Conservation (phyloP, 139 green algal genomes). For the Ostreobium quekettii region DNA sequence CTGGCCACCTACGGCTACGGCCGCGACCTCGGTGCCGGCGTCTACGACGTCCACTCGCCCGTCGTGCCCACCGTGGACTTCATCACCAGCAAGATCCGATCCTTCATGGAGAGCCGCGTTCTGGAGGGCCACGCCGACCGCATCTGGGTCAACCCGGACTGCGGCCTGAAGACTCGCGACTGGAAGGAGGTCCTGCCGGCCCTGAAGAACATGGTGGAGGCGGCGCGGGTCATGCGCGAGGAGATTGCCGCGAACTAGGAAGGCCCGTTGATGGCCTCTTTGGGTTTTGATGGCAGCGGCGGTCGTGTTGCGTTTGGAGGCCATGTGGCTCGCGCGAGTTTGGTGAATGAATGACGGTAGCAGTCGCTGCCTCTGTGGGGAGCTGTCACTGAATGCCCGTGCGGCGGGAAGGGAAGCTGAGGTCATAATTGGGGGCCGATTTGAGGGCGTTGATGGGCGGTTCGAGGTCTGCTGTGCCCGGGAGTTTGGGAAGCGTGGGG, state of each 20-base stretch:
- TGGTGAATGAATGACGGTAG: too few relatives aligned
- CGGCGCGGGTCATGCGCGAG: constrained; percentile 34
- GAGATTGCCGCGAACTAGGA: constrained; percentile 10
- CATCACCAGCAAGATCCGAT: constrained; percentile 49
- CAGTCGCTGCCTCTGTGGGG: too few relatives aligned
- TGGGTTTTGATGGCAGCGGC: not conserved
- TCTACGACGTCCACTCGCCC: constrained; percentile 89
- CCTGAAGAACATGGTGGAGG: constrained; percentile 60
- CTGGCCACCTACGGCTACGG: constrained; percentile 59
- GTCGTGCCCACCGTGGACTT: constrained; percentile 54
- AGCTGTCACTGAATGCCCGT: too few relatives aligned
- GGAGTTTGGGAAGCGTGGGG: too few relatives aligned
- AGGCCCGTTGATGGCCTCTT: not conserved
- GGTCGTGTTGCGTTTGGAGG: too few relatives aligned
- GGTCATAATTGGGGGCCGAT: too few relatives aligned
- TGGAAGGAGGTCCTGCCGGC: constrained; percentile 53
- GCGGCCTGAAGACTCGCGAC: constrained; percentile 80
- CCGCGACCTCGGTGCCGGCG: constrained; percentile 68
- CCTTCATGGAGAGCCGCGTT: constrained; percentile 60
- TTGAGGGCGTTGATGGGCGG: too few relatives aligned
- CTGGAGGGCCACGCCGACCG: constrained; percentile 40
- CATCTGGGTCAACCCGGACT: constrained; percentile 79
- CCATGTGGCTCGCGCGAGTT: too few relatives aligned
- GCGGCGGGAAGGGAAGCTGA: too few relatives aligned
- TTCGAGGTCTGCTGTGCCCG: too few relatives aligned